phyloP scores from a whole-genome alignment of 2,329 filamentous ascomycete genomes.

The Botrytis byssoidea region DNA sequence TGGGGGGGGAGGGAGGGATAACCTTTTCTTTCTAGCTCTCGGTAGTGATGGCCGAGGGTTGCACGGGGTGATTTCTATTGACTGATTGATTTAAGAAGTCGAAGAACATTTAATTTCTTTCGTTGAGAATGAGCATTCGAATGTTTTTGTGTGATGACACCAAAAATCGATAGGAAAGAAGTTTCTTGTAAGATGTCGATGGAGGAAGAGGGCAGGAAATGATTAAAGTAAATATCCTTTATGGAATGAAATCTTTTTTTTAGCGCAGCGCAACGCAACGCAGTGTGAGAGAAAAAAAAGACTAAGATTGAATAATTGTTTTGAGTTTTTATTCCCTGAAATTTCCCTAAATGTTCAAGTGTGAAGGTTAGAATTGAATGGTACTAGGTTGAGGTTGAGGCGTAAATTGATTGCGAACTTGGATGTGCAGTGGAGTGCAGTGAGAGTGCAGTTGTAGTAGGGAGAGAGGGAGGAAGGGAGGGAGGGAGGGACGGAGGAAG shows the following conservation, averaged over 20 bases:
- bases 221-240: not conserved
- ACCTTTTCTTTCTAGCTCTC: slow-evolving; percentile 25
- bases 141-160: slow-evolving; percentile 1
- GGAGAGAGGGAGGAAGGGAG: not conserved
- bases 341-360: not conserved
- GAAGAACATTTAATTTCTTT: slow-evolving; percentile 5
- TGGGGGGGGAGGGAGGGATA: slow-evolving; percentile 21
- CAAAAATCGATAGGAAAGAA: not conserved
- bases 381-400: not conserved
- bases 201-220: not conserved
- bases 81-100: slow-evolving; percentile 1
- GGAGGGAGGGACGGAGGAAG: no score
- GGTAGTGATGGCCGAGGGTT: slow-evolving; percentile 30
- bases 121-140: not conserved
- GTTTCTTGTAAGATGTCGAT: not conserved
- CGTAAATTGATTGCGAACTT: not conserved
- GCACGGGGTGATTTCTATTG: not conserved
- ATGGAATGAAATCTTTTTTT: not conserved
- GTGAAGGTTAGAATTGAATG: not conserved
- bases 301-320: not conserved
- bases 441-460: not conserved
- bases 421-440: not conserved
- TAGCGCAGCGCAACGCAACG: not conserved
- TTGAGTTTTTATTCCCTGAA: not conserved
- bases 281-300: not conserved